These are phyloP conservation scores for Purpureocillium lavendulum DNA, from an alignment of 2,329 filamentous ascomycete species.

Conservation along the genomic window DNA sequence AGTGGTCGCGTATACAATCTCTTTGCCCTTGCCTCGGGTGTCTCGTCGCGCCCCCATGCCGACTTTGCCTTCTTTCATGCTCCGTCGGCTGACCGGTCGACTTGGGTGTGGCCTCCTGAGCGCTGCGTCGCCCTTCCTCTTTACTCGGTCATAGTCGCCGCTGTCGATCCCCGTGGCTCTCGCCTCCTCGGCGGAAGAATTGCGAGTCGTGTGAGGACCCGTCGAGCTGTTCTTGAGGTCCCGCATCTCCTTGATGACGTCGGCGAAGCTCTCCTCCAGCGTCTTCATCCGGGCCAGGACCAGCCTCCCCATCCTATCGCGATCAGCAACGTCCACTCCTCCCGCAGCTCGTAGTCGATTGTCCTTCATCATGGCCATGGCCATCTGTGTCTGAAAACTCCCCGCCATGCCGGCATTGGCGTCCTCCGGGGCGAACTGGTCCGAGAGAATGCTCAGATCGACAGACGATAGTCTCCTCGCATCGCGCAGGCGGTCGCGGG, in stretches of 20 bases:
- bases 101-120: constrained; percentile 18
- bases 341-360: constrained; percentile 40
- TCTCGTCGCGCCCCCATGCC: constrained; percentile 16
- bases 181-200: constrained; percentile 39
- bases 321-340: constrained; percentile 32
- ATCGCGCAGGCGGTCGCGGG: constrained; percentile 29
- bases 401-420: constrained; percentile 58
- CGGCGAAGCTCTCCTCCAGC: constrained; percentile 81
- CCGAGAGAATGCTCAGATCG: constrained; percentile 66
- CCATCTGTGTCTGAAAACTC: constrained; percentile 77
- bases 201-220: constrained; percentile 39
- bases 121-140: constrained; percentile 17
- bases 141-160: constrained; percentile 21
- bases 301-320: constrained; percentile 66
- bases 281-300: constrained; percentile 89
- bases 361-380: constrained; percentile 55
- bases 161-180: constrained; percentile 21
- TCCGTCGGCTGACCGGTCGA: constrained; percentile 30
- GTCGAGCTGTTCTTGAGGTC: constrained; percentile 44
- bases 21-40: constrained; percentile 40
- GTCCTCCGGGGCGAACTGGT: constrained; percentile 52
- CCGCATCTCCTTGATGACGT: constrained; percentile 76
- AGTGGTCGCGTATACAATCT: constrained; percentile 26
- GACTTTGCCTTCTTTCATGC: constrained; percentile 31
- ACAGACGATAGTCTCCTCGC: constrained; percentile 50